Percentiles rank a stretch among this genome's conserved stretches.
Conservation (phyloP, 1,284 basidiomycete genomes). For the Porogramme epimiltina region DNA sequence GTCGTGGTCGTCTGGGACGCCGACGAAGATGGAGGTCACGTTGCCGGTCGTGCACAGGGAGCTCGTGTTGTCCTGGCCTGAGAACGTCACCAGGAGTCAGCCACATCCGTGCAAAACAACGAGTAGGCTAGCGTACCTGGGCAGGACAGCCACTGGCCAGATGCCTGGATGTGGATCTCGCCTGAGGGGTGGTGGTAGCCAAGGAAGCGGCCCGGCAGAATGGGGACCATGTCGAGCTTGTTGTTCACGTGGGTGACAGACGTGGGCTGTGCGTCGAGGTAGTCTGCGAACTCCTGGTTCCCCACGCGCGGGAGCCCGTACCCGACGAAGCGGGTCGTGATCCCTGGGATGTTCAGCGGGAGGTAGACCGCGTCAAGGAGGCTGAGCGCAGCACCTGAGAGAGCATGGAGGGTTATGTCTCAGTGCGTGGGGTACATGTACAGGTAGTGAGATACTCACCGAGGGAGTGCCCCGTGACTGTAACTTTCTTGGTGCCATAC, state of each 20-base stretch:
- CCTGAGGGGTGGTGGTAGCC: slow-evolving; percentile 60
- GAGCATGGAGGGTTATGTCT: neutral
- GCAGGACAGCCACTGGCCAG: slow-evolving; percentile 48
- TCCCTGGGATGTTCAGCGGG: slow-evolving; percentile 42
- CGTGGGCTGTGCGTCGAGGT: slow-evolving; percentile 46
- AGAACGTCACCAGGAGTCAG: too few species aligned
- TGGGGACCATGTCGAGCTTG: slow-evolving; percentile 33
- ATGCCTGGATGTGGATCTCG: slow-evolving; percentile 59
- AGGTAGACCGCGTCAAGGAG: slow-evolving; percentile 50
- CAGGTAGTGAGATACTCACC: slow-evolving; percentile 33
- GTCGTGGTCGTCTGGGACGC: slow-evolving; percentile 46
- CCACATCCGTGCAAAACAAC: neutral
- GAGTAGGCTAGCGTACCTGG: slow-evolving; percentile 34
- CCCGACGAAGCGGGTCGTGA: slow-evolving; percentile 40
- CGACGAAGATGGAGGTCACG: slow-evolving; percentile 48
- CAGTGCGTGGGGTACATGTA: neutral
- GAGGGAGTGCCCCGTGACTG: slow-evolving; percentile 42
- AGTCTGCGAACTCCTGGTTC: slow-evolving; percentile 61
- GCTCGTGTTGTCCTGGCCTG: slow-evolving; percentile 57
- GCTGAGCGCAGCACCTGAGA: slow-evolving; percentile 46
- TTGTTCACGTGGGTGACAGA: slow-evolving; percentile 34
- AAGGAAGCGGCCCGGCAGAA: slow-evolving; percentile 38
- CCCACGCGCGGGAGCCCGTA: slow-evolving; percentile 64
- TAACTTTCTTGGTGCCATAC: slow-evolving; percentile 34
- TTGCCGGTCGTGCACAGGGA: slow-evolving; percentile 53